A percentile compares a stretch with the other conserved stretches of the same genome.
Evolutionary conservation across 2,329 filamentous ascomycete species (phyloP).

Genomic region (Pyricularia grisea): DNA sequence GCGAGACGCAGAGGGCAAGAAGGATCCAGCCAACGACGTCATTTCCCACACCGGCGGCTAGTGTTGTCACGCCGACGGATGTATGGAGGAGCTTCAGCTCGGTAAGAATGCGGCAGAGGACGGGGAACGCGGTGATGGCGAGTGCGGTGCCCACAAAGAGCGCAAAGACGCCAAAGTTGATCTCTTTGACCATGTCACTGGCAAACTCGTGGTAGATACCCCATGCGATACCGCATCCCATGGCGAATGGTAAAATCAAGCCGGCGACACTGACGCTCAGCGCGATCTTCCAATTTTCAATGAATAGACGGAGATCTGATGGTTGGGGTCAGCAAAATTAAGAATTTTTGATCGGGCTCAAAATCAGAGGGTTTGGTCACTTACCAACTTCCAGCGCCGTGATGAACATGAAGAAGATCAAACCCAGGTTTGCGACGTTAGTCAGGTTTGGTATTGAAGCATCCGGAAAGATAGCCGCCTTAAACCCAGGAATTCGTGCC

Average conservation of each 20-base stretch:
- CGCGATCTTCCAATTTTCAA: slow-evolving; percentile 73
- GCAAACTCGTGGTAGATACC: slow-evolving; percentile 71
- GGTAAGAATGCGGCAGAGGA: slow-evolving; percentile 86
- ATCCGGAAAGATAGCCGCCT: slow-evolving; percentile 64
- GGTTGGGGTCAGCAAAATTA: neutral
- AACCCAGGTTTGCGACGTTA: slow-evolving; percentile 72
- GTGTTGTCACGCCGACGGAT: slow-evolving; percentile 75
- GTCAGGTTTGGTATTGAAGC: slow-evolving; percentile 66
- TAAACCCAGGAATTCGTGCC: slow-evolving; percentile 76
- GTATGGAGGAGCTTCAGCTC: slow-evolving; percentile 80
- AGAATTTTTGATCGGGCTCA: slow-evolving; percentile 28
- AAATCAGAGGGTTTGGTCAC: neutral
- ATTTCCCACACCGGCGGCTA: slow-evolving; percentile 87
- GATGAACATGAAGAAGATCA: slow-evolving; percentile 79
- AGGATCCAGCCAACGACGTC: slow-evolving; percentile 89
- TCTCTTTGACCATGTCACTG: slow-evolving; percentile 26
- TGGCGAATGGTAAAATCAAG: slow-evolving; percentile 73
- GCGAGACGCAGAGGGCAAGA: slow-evolving; percentile 82
- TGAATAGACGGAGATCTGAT: slow-evolving; percentile 61
- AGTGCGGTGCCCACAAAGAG: slow-evolving; percentile 86
- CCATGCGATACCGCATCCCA: slow-evolving; percentile 72
- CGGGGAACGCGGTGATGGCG: slow-evolving; percentile 85
- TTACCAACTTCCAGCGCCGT: slow-evolving; percentile 61
- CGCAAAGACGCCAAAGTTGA: slow-evolving; percentile 46
- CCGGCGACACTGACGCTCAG: slow-evolving; percentile 68